Evolutionary conservation across 176 grass and related monocot genomes (phyloP).

Genomic region (Musa troglodytarum): DNA sequence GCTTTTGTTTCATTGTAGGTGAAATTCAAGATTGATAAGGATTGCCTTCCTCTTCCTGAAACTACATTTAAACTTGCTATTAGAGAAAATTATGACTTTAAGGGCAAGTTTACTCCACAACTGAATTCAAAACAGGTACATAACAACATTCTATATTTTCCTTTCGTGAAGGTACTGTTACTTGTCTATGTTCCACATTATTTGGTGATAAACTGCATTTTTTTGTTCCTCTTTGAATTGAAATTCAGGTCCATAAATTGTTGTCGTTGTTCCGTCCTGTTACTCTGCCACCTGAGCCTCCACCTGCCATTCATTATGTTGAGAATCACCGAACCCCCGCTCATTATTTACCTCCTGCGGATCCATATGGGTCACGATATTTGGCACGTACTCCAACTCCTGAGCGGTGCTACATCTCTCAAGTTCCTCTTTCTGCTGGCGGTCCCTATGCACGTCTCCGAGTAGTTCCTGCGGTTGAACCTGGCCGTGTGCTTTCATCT

Average conservation of each 20-base stretch:
- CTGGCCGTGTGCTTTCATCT: conserved; percentile 10
- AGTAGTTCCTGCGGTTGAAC: background rate
- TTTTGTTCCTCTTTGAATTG: conserved; percentile 8
- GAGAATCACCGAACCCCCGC: conserved; percentile 17
- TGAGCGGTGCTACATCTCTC: conserved; percentile 17
- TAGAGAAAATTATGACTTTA: conserved; percentile 57
- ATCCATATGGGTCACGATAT: conserved; percentile 23
- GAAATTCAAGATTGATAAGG: conserved; percentile 63
- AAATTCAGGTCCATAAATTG: conserved; percentile 46
- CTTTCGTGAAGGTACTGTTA: background rate
- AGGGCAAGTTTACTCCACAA: conserved; percentile 54
- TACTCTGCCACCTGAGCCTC: conserved; percentile 20
- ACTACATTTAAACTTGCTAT: conserved; percentile 45
- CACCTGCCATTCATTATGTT: conserved; percentile 19
- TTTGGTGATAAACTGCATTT: conserved; percentile 1
- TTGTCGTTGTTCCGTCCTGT: conserved; percentile 36
- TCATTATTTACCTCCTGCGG: conserved; percentile 18
- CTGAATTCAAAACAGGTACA: conserved; percentile 52
- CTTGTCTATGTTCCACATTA: background rate
- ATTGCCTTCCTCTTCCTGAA: conserved; percentile 63
- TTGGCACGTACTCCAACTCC: conserved; percentile 9
- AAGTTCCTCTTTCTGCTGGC: background rate
- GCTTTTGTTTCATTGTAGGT: conserved; percentile 34
- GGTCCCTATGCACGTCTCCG: conserved; percentile 18
- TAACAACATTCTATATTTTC: background rate